Evolutionary conservation across 2,329 filamentous ascomycete genomes (phyloP), one percentile per base, ranked within the genome.

Genomic region (Celoporthe dispersa): DNA sequence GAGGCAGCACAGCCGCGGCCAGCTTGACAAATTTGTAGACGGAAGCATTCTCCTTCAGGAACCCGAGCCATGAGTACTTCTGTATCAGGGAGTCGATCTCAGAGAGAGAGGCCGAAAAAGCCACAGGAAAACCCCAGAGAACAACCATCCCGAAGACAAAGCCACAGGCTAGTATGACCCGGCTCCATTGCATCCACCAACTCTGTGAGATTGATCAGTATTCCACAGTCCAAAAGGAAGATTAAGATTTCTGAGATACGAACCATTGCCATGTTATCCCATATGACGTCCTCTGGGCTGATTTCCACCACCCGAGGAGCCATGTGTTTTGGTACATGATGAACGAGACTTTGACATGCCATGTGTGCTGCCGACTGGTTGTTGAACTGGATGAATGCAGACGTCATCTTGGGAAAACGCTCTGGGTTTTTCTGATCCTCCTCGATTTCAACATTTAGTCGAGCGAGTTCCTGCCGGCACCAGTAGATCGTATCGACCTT

Each of bases 371-470:
- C 94, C 1, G 98, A 93, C 78, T 99, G 96, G 77, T 98, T 92
- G 77, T 99, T 97, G 85, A 99, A 99, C 78, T 99, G 96, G 72
- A 99, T 94, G 75, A 99, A 99, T 0, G 96, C 96, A 0, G 95
- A 97, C 76, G 93, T 97, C 94, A 98, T 97, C 62, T 94, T 82
- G 0, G 95, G 94, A 73, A 94, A 98, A 5, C 91, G 89, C 74
- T 98, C 94, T 0, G 92, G 91, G 64, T 96, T 86, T 67, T 91
- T 87, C 78, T 99, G 96, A 74, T 98, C 96, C 60, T 91, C 84
- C 75, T 98, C 94, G 67, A 99, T 98, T 78, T 98, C 94, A 66
- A 94, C 77, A 74, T 98, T 99, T 25, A 98, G 84, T 19, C 93
- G 89, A 25, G 96, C 94, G 37, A 99, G 81, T 79, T 98, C 92